These are phyloP conservation scores for Apiospora koreana DNA, from an alignment of 2,329 filamentous ascomycete species.

Conservation along the genomic window DNA sequence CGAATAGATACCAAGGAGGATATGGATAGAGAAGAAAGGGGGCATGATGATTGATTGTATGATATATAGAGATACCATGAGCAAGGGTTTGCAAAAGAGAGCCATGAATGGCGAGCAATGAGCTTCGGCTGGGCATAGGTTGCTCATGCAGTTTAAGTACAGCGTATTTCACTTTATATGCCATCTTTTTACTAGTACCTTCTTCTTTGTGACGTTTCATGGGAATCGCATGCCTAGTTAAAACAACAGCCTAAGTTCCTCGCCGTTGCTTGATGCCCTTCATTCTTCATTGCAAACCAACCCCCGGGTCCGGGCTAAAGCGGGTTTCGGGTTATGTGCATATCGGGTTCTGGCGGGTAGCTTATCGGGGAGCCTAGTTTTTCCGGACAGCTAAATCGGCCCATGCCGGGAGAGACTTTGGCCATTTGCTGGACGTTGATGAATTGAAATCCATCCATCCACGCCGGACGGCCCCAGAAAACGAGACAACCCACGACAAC, in stretches of 20 bases:
- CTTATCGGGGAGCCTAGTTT: conserved; percentile 4
- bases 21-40: not conserved
- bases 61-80: not conserved
- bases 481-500: not conserved
- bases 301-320: not conserved
- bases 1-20: not conserved
- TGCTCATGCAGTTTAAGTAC: not conserved
- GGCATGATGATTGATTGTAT: not conserved
- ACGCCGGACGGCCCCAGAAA: not conserved
- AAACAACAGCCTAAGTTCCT: not conserved
- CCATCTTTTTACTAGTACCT: too few species aligned
- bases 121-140: not conserved
- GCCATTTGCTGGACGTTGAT: too few species aligned
- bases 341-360: not conserved
- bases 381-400: not conserved
- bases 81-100: not conserved
- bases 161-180: not conserved
- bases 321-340: not conserved
- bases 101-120: not conserved
- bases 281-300: not conserved
- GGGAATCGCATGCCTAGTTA: too few species aligned
- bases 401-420: not conserved
- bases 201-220: too few species aligned
- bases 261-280: not conserved
- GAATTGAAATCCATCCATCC: not conserved